A percentile compares a stretch with the other conserved stretches of the same genome.
These are phyloP conservation scores for Sporisorium exsertum DNA, from an alignment of 1,284 basidiomycete genomes.

Conservation along the genomic window DNA sequence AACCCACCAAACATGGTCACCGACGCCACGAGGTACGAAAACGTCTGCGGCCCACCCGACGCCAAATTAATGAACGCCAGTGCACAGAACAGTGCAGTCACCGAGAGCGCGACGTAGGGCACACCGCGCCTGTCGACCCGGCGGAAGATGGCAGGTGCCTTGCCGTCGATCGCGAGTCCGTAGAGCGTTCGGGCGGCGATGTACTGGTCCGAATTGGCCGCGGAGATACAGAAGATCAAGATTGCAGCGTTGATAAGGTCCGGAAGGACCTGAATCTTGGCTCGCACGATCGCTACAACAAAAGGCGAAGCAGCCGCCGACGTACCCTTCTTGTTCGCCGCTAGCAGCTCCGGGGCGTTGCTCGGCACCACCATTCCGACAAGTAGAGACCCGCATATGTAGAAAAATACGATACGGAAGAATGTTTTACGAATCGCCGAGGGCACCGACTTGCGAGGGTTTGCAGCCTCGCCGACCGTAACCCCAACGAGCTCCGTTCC, in stretches of 20 bases:
- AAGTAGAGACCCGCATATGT: conserved; percentile 73
- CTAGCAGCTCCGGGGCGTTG: conserved; percentile 43
- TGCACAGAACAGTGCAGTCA: conserved; percentile 75
- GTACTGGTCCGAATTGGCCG: conserved; percentile 73
- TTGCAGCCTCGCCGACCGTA: conserved; percentile 72
- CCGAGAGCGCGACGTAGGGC: conserved; percentile 71
- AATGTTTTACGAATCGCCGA: conserved; percentile 74
- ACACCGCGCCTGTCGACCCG: conserved; percentile 72
- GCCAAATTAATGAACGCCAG: conserved; percentile 77
- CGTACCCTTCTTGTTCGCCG: conserved; percentile 38
- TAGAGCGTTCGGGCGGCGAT: conserved; percentile 73
- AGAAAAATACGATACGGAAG: conserved; percentile 78
- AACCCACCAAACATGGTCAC: conserved; percentile 73
- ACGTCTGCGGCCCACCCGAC: conserved; percentile 72
- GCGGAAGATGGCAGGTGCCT: conserved; percentile 73
- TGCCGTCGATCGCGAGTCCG: conserved; percentile 73
- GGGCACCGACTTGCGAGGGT: conserved; percentile 76
- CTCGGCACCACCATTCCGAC: conserved; percentile 61
- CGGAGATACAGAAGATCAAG: conserved; percentile 69
- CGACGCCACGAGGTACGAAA: conserved; percentile 36
- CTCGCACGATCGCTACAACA: conserved; percentile 76
- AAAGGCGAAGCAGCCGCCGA: conserved; percentile 78
- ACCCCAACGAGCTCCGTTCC: conserved; percentile 74
- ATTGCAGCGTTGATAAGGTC: conserved; percentile 73
- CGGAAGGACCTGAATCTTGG: conserved; percentile 79